Evolutionary conservation across 495 filamentous ascomycete genomes (phyloP), one percentile per base, ranked within the genome.

Genomic region (Talaromyces adpressus): DNA sequence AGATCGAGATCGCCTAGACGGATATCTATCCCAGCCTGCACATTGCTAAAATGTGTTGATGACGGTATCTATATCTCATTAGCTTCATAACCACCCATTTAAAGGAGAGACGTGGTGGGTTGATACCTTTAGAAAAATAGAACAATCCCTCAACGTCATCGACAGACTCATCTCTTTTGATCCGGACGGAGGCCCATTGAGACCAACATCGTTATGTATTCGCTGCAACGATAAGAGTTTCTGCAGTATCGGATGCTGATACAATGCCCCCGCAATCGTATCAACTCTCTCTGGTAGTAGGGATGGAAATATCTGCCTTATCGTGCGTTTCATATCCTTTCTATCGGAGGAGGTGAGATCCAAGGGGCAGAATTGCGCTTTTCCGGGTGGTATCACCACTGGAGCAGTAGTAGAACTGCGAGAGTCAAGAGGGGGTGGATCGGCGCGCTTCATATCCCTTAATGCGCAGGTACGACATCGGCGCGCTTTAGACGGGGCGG

Each of bases 61-160:
- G 30, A 16, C 1, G 57, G 52, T 6, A 53, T 65, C 6, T 30
- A 53, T 25, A 20, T 34, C 4, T 29, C n/a, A 29, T 56, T 1
- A 56, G 52, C 12, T 56, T 56, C 9, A 23, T 20, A 22, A 14
- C 3, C 16, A 25, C 20, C 32, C 32, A 29, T 29, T 29, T 29
- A 29, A 29, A 29, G 3, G 29, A 29, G 29, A 29, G 29, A 29
- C 3, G 4, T 29, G 29, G 3, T 30, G n/a, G 34, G 41, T 32
- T 59, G 76, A 75, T 67, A 91, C 81, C 75, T 84, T 85, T 56
- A 96, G 71, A 71, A 89, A 97, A 63, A 94, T 80, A 0, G 90
- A 92, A 72, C 92, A 93, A 74, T 98, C 93, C 57, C 93, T 77
- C 58, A 97, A 67, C 23, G 93, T 96, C 93, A 97, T 97, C 16